A percentile compares a stretch with the other conserved stretches of the same genome.
Evolutionary conservation across 805 yeast genomes (phyloP).

Genomic region (Maudiozyma bulderi): DNA sequence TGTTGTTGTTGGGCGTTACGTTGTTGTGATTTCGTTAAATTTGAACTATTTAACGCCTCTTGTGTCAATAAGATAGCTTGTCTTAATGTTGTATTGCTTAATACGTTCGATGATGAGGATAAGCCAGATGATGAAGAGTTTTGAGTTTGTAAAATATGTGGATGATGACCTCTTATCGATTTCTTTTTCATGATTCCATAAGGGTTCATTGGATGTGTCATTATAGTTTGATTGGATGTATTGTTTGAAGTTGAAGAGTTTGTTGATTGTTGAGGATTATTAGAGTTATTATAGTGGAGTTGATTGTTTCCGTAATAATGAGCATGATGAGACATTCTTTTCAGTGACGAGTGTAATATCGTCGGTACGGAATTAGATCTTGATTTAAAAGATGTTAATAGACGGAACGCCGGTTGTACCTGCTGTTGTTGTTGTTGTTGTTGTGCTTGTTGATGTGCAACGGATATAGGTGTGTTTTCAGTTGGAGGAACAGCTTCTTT

Average conservation of each 20-base stretch:
- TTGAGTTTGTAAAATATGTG: slow-evolving; percentile 2
- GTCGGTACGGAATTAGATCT: slow-evolving; percentile 30
- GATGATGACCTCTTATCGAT: slow-evolving; percentile 3
- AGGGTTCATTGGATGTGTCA: slow-evolving; percentile 4
- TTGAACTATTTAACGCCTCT: slow-evolving; percentile 3
- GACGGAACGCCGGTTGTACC: neutral
- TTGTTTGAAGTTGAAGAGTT: no score
- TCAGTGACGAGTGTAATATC: slow-evolving; percentile 26
- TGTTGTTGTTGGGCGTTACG: neutral
- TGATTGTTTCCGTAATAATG: neutral
- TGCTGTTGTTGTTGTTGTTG: neutral
- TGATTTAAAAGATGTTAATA: slow-evolving; percentile 13
- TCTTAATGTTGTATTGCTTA: slow-evolving; percentile 3
- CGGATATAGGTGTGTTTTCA: neutral
- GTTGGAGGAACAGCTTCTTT: slow-evolving; percentile 5
- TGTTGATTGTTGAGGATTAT: neutral
- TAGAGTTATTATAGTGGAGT: slow-evolving; percentile 1
- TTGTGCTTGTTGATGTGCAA: neutral
- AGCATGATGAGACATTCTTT: slow-evolving; percentile 11
- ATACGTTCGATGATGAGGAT: neutral
- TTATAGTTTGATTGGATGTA: neutral
- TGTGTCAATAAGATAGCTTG: slow-evolving; percentile 6
- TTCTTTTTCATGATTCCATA: slow-evolving; percentile 9
- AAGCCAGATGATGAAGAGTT: slow-evolving; percentile 1
- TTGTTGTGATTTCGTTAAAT: neutral